Evolutionary conservation across 2,329 filamentous ascomycete species (phyloP).

Genomic region (Ceratocystis lukuohia): DNA sequence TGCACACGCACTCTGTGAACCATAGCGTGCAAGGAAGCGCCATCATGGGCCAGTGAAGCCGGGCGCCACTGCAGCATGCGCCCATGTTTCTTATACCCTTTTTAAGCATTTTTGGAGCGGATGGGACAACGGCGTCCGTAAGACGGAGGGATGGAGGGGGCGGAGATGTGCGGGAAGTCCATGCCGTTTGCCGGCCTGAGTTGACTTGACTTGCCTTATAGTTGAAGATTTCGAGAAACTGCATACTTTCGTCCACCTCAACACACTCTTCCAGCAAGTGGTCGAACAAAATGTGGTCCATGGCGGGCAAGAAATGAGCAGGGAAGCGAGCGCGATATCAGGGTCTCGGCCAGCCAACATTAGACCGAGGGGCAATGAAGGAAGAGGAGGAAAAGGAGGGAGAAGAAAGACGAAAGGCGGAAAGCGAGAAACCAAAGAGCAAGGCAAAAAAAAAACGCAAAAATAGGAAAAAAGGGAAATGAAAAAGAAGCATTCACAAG

Average conservation of each 20-base stretch:
- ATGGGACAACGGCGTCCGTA: no score
- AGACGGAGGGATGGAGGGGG: no score
- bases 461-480: not conserved
- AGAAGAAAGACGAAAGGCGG: not conserved
- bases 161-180: not conserved
- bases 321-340: not conserved
- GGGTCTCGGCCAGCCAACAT: no score
- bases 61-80: not conserved
- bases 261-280: conserved; percentile 32
- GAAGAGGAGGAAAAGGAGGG: not conserved
- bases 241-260: conserved; percentile 38
- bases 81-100: not conserved
- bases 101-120: not conserved
- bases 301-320: not conserved
- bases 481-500: not conserved
- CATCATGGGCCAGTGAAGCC: not conserved
- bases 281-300: conserved; percentile 18
- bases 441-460: not conserved
- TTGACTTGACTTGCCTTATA: conserved; percentile 26
- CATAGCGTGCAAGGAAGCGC: not conserved
- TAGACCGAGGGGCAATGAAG: no score
- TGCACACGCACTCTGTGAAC: not conserved
- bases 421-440: no score
- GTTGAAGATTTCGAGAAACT: conserved; percentile 46
- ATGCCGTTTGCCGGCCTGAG: not conserved